phyloP scores from a whole-genome alignment of 148 eudicot genomes.

The Beta vulgaris region DNA sequence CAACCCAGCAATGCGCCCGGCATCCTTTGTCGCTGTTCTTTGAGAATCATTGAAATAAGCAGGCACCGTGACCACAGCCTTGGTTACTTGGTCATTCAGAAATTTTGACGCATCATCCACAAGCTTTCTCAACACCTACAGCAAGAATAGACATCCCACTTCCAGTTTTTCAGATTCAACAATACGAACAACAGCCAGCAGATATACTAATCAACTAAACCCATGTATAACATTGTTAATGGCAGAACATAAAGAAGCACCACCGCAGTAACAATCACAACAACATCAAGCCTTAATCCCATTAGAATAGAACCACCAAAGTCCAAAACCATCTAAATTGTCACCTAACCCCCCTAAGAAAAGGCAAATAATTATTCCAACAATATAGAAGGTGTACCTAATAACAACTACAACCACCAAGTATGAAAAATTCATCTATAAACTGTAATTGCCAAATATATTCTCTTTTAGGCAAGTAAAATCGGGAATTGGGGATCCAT shows the following conservation, averaged over 20 bases:
- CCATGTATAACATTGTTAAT: too few relatives aligned
- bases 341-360: not conserved
- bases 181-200: not conserved
- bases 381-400: not conserved
- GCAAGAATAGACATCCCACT: not conserved
- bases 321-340: not conserved
- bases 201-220: not conserved
- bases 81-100: constrained; percentile 81
- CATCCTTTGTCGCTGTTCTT: constrained; percentile 97
- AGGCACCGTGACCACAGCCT: constrained; percentile 95
- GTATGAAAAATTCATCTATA: too few relatives aligned
- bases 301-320: not conserved
- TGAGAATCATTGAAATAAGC: constrained; percentile 98
- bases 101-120: constrained; percentile 97
- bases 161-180: not conserved
- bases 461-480: too few relatives aligned
- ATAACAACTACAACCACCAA: not conserved
- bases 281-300: too few relatives aligned
- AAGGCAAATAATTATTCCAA: not conserved
- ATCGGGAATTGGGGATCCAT: too few relatives aligned
- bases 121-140: constrained; percentile 89
- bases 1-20: constrained; percentile 93
- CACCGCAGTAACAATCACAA: too few relatives aligned
- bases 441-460: too few relatives aligned
- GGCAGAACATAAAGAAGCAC: too few relatives aligned